Conservation (phyloP, 208 protist species). For the Zelonia costaricensis region DNA sequence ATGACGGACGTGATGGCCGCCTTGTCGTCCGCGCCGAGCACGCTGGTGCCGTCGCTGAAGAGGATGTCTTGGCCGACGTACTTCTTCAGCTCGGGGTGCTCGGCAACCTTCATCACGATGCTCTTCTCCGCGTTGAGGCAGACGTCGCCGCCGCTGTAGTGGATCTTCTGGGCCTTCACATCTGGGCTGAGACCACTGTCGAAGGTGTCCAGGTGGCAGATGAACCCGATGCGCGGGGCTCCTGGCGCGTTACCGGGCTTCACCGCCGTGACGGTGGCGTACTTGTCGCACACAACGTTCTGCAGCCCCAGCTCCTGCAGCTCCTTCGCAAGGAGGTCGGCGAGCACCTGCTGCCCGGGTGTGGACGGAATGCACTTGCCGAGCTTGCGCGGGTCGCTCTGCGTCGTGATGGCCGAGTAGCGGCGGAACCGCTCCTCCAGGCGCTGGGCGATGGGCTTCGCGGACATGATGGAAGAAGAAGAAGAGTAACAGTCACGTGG, state of each 20-base stretch:
- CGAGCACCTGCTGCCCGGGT: constrained; percentile 80
- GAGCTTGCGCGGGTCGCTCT: constrained; percentile 61
- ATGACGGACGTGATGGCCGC: constrained; percentile 75
- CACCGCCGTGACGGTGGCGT: constrained; percentile 82
- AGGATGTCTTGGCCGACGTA: constrained; percentile 86
- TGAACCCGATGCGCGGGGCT: constrained; percentile 81
- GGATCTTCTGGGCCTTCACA: constrained; percentile 70
- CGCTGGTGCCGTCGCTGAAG: constrained; percentile 87
- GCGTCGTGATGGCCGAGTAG: constrained; percentile 75
- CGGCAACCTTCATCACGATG: constrained; percentile 55
- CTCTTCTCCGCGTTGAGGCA: constrained; percentile 75
- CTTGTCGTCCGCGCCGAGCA: constrained; percentile 89
- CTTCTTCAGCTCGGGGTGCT: constrained; percentile 72
- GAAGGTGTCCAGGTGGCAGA: constrained; percentile 87
- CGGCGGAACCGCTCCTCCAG: constrained; percentile 76
- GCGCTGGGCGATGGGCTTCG: constrained; percentile 44
- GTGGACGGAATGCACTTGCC: constrained; percentile 71
- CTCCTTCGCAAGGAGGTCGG: constrained; percentile 73
- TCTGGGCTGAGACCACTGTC: constrained; percentile 70
- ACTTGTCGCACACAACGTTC: constrained; percentile 61
- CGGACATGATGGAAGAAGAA: constrained; percentile 13
- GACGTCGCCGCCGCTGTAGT: constrained; percentile 73
- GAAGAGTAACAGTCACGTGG: too few species aligned
- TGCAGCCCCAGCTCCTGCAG: constrained; percentile 44
- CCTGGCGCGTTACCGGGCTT: constrained; percentile 56